phyloP scores from a whole-genome alignment of 2,329 filamentous ascomycete genomes.

The Magnaporthiopsis rhizophila region DNA sequence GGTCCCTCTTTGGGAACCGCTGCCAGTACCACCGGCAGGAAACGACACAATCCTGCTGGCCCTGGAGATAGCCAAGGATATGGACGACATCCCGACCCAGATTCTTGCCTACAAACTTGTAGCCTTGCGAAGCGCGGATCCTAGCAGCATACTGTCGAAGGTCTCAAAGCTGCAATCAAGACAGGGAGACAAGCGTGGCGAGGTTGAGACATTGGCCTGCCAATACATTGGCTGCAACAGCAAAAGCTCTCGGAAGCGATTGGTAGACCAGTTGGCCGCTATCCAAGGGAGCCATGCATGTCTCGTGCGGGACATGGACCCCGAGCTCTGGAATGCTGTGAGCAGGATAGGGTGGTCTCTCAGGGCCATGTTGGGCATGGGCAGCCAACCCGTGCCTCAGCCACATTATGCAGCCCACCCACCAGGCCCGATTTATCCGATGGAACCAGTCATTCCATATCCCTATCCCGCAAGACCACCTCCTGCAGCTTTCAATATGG shows the following conservation, averaged over 20 bases:
- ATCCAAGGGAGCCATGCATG: neutral
- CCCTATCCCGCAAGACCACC: too few species aligned
- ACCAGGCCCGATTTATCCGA: too few species aligned
- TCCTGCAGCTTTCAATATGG: too few species aligned
- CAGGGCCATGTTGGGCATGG: too few species aligned
- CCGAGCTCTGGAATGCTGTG: too few species aligned
- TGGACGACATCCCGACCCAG: conserved; percentile 6
- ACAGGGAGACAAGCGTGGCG: neutral
- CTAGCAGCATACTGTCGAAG: neutral
- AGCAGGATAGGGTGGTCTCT: too few species aligned
- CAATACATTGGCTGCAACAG: conserved; percentile 14
- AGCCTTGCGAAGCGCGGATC: conserved; percentile 2
- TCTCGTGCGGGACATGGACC: too few species aligned
- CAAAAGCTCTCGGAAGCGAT: neutral
- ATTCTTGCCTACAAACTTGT: conserved; percentile 7
- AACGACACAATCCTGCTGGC: conserved; percentile 5
- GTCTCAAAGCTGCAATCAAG: neutral
- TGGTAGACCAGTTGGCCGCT: conserved; percentile 2
- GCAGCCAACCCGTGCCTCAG: too few species aligned
- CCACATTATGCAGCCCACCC: too few species aligned
- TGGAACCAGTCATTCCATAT: too few species aligned
- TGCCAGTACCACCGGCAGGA: neutral
- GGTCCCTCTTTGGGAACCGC: neutral
- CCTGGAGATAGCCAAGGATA: neutral
- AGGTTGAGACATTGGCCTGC: neutral